phyloP scores from a whole-genome alignment of 2,329 filamentous ascomycete genomes.

The Stagonosporopsis rhizophila region DNA sequence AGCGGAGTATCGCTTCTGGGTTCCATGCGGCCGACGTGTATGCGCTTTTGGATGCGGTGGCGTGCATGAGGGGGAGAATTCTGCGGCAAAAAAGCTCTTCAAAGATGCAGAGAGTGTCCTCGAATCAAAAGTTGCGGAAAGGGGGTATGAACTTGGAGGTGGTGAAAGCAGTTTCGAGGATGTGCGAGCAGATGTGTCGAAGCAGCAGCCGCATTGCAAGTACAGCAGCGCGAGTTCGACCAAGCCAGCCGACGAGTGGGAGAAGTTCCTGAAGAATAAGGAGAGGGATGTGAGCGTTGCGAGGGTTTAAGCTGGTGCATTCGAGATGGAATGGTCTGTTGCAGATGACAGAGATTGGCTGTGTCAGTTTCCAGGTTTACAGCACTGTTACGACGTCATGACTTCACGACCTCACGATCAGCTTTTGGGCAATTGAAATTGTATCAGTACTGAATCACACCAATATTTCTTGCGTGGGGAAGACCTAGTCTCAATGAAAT shows the following conservation, averaged over 20 bases:
- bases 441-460: background rate
- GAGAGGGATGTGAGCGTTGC: constrained; percentile 23
- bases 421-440: background rate
- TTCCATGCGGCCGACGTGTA: constrained; percentile 37
- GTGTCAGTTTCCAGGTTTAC: background rate
- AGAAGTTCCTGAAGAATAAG: constrained; percentile 5
- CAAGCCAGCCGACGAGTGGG: constrained; percentile 11
- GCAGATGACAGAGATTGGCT: background rate
- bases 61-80: constrained; percentile 35
- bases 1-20: constrained; percentile 49
- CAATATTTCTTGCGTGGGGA: background rate
- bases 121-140: background rate
- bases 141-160: background rate
- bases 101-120: constrained; percentile 24
- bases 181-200: background rate
- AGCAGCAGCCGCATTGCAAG: background rate
- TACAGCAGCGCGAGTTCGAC: background rate
- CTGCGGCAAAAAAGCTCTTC: constrained; percentile 44
- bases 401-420: background rate
- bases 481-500: background rate
- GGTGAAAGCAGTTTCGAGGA: background rate
- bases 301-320: background rate
- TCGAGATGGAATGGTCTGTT: background rate
- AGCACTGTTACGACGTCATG: background rate
- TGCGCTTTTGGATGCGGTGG: constrained; percentile 46